Evolutionary conservation across 2,329 filamentous ascomycete genomes (phyloP).

Genomic region (Pyricularia sp.): DNA sequence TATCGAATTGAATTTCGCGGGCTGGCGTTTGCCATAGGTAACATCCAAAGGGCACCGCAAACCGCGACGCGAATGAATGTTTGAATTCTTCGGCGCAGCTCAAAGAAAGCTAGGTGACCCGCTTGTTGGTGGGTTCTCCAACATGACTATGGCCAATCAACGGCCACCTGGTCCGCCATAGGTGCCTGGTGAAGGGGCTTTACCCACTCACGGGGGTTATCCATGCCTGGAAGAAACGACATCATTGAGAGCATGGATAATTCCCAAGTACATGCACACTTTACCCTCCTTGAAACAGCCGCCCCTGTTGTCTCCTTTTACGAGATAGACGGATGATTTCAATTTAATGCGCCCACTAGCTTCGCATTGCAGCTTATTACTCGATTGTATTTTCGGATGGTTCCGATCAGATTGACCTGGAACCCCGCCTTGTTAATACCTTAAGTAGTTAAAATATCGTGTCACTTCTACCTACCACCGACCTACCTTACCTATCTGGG

Average conservation of each 20-base stretch:
- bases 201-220: neutral
- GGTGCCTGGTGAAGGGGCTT: neutral
- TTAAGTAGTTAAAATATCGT: neutral
- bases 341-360: neutral
- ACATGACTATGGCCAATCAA: neutral
- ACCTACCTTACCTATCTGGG: neutral
- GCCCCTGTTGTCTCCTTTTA: neutral
- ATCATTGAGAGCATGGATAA: neutral
- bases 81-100: constrained; percentile 4
- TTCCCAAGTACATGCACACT: neutral
- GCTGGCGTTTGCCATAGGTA: neutral
- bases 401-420: neutral
- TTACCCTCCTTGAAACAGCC: neutral
- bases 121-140: neutral
- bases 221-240: neutral
- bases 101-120: constrained; percentile 2
- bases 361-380: neutral
- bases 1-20: neutral
- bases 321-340: neutral
- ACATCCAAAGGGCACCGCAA: neutral
- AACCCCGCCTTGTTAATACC: neutral
- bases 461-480: too few relatives aligned
- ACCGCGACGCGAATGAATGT: neutral
- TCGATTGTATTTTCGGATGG: neutral
- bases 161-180: neutral